Conservation (phyloP, 148 eudicot genomes). For the Amaranthus palmeri region DNA sequence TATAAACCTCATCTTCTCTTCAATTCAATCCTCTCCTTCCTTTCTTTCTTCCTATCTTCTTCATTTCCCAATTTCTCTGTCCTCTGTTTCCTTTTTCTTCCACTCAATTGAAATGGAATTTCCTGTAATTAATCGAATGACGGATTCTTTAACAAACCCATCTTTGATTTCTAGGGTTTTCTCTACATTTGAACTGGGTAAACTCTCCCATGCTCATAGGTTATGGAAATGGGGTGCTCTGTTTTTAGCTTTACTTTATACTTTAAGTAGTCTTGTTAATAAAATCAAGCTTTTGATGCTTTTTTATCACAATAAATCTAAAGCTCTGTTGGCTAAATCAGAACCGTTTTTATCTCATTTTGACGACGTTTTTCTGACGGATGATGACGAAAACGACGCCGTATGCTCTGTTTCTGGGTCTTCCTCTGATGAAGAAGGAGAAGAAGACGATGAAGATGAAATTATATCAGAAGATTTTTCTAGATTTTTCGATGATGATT, state of each 20-base stretch:
- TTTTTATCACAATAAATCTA: constrained; percentile 27
- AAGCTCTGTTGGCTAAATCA: constrained; percentile 24
- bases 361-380: constrained; percentile 26
- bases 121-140: constrained; percentile 48
- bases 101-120: constrained; percentile 34
- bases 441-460: not conserved
- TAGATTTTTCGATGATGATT: constrained; percentile 21
- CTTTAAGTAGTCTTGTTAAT: constrained; percentile 43
- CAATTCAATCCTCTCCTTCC: constrained; percentile 11
- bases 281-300: constrained; percentile 36
- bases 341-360: constrained; percentile 26
- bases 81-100: not conserved
- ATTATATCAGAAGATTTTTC: not conserved
- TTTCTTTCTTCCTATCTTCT: not conserved
- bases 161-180: constrained; percentile 40
- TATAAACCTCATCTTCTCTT: constrained; percentile 22
- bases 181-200: constrained; percentile 31
- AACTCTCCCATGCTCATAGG: constrained; percentile 27
- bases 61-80: not conserved
- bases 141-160: constrained; percentile 41
- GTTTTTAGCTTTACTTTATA: constrained; percentile 46
- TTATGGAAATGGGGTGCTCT: constrained; percentile 76
- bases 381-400: constrained; percentile 32
- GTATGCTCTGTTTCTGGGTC: constrained; percentile 30
- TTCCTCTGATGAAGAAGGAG: constrained; percentile 22